phyloP scores from a whole-genome alignment of 169 alveolate genomes.

The Plasmodium gallinaceum region DNA sequence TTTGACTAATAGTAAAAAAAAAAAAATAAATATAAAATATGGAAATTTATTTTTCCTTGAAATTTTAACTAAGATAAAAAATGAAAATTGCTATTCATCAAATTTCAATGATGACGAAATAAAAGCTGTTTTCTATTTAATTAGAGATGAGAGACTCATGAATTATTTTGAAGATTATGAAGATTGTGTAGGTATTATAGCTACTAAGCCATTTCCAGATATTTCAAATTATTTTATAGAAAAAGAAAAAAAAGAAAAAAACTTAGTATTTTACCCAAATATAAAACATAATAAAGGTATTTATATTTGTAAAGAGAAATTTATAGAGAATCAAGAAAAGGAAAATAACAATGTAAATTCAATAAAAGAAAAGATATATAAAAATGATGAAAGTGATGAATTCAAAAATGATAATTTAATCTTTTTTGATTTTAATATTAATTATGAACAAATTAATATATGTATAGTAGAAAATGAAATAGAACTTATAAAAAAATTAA shows the following conservation, averaged over 20 bases:
- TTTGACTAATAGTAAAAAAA: neutral
- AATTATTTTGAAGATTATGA: conserved; percentile 43
- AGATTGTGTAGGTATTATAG: conserved; percentile 62
- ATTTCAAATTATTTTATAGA: conserved; percentile 4
- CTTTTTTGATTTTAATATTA: conserved; percentile 2
- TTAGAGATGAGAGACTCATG: conserved; percentile 53
- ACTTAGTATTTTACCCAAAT: neutral
- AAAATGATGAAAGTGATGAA: neutral
- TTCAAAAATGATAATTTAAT: neutral
- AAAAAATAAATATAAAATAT: conserved; percentile 61
- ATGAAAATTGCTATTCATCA: conserved; percentile 25
- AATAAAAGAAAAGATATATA: neutral
- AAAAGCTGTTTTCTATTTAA: conserved; percentile 56
- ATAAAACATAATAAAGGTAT: neutral
- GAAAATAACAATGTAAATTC: neutral
- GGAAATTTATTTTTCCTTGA: conserved; percentile 62
- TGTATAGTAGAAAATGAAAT: conserved; percentile 58
- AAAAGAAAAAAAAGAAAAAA: neutral
- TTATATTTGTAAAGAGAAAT: neutral
- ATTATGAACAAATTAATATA: conserved; percentile 20
- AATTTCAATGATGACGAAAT: conserved; percentile 38
- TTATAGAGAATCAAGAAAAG: neutral
- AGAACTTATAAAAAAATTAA: conserved; percentile 36
- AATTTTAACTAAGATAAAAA: conserved; percentile 50
- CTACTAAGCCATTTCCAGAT: conserved; percentile 49